These are phyloP conservation scores for Sporisorium reilianum DNA, from an alignment of 1,284 basidiomycete species.

Conservation along the genomic window DNA sequence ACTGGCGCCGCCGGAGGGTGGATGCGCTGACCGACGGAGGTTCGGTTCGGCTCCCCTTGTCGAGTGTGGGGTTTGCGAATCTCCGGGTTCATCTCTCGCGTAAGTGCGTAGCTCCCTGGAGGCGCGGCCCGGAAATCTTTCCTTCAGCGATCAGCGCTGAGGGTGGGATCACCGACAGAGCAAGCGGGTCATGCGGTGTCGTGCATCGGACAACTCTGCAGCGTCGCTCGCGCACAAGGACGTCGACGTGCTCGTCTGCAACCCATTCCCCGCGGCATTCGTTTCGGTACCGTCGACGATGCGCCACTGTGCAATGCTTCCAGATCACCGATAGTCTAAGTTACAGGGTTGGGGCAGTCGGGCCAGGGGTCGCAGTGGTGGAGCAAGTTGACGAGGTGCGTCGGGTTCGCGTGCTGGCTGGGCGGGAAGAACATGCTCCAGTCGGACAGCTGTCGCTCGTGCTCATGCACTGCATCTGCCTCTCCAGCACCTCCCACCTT, in stretches of 20 bases:
- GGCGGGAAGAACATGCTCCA: constrained; percentile 45
- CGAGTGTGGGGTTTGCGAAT: too few species aligned
- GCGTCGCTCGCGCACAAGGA: background rate
- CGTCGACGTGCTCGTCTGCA: background rate
- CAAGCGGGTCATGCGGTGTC: constrained; percentile 6
- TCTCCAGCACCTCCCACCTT: background rate
- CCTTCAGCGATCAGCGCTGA: background rate
- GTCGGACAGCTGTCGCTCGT: constrained; percentile 12
- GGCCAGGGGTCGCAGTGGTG: constrained; percentile 40
- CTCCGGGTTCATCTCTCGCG: too few species aligned
- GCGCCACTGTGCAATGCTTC: background rate
- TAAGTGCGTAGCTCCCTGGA: too few species aligned
- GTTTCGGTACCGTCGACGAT: too few species aligned
- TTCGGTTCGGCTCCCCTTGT: too few species aligned
- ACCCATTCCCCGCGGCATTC: background rate
- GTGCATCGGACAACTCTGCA: constrained; percentile 14
- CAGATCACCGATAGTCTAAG: background rate
- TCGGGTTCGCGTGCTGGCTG: constrained; percentile 16
- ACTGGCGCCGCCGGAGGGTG: too few species aligned
- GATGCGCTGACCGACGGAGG: too few species aligned
- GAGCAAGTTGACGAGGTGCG: constrained; percentile 30
- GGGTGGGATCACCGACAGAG: background rate
- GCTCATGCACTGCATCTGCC: background rate
- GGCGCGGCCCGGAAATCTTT: background rate
- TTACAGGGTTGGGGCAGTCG: constrained; percentile 28